A percentile compares a stretch with the other conserved stretches of the same genome.
phyloP scores from a whole-genome alignment of 805 yeast genomes.

The Clavispora santaluciae region DNA sequence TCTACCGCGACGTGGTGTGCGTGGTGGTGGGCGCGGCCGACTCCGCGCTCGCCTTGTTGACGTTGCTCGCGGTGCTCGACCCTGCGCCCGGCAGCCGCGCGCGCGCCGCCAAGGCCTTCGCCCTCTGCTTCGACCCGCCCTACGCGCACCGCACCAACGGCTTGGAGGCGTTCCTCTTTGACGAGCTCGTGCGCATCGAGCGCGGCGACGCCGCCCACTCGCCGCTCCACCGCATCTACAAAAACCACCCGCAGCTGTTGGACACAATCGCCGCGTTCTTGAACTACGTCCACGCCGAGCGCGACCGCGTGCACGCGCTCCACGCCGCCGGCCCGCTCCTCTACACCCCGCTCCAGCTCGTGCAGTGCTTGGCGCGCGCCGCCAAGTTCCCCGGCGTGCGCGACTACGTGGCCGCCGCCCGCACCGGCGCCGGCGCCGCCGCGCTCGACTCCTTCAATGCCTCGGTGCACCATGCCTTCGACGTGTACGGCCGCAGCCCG shows the following conservation, averaged over 20 bases:
- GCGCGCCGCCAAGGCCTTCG: constrained; percentile 26
- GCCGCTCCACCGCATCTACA: constrained; percentile 5
- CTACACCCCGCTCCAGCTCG: constrained; percentile 11
- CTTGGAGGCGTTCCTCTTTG: constrained; percentile 10
- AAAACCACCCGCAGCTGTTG: constrained; percentile 7
- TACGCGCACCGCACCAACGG: constrained; percentile 5
- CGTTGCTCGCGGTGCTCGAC: constrained; percentile 25
- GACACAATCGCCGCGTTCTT: constrained; percentile 8
- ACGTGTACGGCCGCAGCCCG: constrained; percentile 1
- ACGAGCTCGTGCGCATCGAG: constrained; percentile 5
- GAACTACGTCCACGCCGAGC: constrained; percentile 11
- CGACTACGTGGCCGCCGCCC: constrained; percentile 1
- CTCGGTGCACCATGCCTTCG: constrained; percentile 13
- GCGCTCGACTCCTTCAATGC: constrained; percentile 11
- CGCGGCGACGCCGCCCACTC: background rate
- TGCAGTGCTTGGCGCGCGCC: constrained; percentile 9
- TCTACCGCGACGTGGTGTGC: constrained; percentile 10
- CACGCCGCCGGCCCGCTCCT: constrained; percentile 3
- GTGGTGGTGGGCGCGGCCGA: constrained; percentile 25
- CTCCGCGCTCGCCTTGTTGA: constrained; percentile 28
- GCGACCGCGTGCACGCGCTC: constrained; percentile 5
- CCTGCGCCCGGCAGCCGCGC: constrained; percentile 16
- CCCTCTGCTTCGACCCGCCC: constrained; percentile 10
- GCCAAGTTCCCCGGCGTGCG: constrained; percentile 6
- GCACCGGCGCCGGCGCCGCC: constrained; percentile 4